These are phyloP conservation scores for Hygrophorus pudorinus DNA, from an alignment of 768 basidiomycete genomes.

Conservation along the genomic window DNA sequence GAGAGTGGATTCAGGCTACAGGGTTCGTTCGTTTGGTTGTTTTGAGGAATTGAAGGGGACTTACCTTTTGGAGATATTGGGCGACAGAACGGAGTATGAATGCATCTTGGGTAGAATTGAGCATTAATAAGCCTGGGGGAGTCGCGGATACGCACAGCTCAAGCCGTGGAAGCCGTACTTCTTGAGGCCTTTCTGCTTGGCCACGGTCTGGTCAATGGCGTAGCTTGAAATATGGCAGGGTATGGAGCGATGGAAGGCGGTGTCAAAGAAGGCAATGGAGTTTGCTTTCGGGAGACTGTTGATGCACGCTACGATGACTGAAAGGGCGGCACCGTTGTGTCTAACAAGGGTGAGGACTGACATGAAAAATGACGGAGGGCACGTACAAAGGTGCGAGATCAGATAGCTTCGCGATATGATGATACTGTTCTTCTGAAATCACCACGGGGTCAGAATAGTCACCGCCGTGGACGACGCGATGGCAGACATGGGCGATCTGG, in stretches of 20 bases:
- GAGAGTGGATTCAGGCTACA: constrained; percentile 33
- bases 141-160: constrained; percentile 39
- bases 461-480: constrained; percentile 85
- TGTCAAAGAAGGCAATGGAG: constrained; percentile 84
- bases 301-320: constrained; percentile 53
- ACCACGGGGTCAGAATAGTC: constrained; percentile 60
- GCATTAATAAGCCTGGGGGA: not conserved
- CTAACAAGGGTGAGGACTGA: constrained; percentile 19
- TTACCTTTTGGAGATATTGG: constrained; percentile 44
- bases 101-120: constrained; percentile 30
- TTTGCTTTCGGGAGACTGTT: constrained; percentile 52
- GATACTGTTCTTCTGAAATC: constrained; percentile 57
- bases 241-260: constrained; percentile 72
- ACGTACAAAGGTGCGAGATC: constrained; percentile 74
- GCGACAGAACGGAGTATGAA: constrained; percentile 62
- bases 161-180: constrained; percentile 93
- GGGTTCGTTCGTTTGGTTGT: not conserved
- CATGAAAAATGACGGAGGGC: not conserved
- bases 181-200: constrained; percentile 55
- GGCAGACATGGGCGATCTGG: constrained; percentile 49
- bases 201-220: constrained; percentile 57
- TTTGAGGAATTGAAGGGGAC: not conserved
- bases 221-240: constrained; percentile 72
- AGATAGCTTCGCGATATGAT: constrained; percentile 66
- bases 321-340: constrained; percentile 54